A percentile compares a stretch with the other conserved stretches of the same genome.
These are phyloP conservation scores for Lasiodiplodia gonubiensis DNA, from an alignment of 2,329 filamentous ascomycete genomes.

Conservation along the genomic window DNA sequence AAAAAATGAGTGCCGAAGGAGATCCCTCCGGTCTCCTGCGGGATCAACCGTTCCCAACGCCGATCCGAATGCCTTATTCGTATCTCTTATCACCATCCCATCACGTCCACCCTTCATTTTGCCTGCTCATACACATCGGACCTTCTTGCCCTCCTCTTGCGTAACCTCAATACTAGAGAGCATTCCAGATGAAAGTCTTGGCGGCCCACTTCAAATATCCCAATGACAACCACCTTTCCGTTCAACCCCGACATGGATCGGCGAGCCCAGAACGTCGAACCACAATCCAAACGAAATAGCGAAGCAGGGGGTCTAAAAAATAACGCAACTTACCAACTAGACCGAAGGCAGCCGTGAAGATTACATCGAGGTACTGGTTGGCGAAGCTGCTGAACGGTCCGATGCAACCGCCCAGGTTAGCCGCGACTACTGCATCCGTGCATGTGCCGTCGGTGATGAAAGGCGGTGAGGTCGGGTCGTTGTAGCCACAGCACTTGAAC, in stretches of 20 bases:
- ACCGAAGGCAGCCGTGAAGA: slow-evolving; percentile 81
- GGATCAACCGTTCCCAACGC: not conserved
- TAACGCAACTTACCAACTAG: slow-evolving; percentile 65
- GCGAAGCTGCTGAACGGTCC: slow-evolving; percentile 70
- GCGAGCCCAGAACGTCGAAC: not conserved
- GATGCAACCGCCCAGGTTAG: slow-evolving; percentile 72
- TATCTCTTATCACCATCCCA: not conserved
- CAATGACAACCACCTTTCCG: not conserved
- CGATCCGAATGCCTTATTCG: not conserved
- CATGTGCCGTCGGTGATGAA: slow-evolving; percentile 74
- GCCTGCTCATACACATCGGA: not conserved
- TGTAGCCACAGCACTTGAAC: slow-evolving; percentile 83
- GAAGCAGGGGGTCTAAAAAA: not conserved
- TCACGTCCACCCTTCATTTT: not conserved
- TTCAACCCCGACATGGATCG: not conserved
- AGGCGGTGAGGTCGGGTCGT: slow-evolving; percentile 69
- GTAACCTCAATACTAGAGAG: not conserved
- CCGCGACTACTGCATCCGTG: slow-evolving; percentile 71
- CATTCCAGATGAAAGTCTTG: not conserved
- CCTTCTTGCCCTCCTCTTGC: not conserved
- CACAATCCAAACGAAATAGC: not conserved
- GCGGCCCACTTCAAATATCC: slow-evolving; percentile 8
- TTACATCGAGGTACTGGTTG: slow-evolving; percentile 73
- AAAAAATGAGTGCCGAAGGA: not conserved
- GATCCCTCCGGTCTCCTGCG: slow-evolving; percentile 51